Base-by-base conservation (phyloP, 306 rosid genomes). In the Oxytropis ochrocephala region DNA sequence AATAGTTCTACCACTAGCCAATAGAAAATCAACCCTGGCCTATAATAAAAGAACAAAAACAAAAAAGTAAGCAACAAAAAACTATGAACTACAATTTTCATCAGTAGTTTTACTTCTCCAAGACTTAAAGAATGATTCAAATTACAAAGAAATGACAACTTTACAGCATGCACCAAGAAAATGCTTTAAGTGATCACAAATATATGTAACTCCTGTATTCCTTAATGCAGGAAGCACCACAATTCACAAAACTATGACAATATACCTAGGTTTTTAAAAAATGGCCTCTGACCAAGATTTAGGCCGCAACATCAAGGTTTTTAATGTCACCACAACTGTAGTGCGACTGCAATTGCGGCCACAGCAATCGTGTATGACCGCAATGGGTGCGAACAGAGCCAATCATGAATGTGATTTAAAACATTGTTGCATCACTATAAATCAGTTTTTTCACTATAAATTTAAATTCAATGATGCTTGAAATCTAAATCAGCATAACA, bases 11-110 rank as follows among this genome's bases (percentile, higher is more conserved):
- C 96, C 98, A 72, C 67, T 67, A 11, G 60, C 57, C 47, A 82
- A 79, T 4, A 90, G 76, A 76, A 83, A 79, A 36, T 85, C 93
- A 43, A 88, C 82, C 81, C 87, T 88, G 64, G 77, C 74, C 98
- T 88, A 58, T 60, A 78, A 58, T 60, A 78, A 24, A 79, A 50
- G 24, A 67, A 56, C 66, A 38, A 1, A 29, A 61, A 67, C 51
- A 12, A 67, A 69, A 53, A 68, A 35, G 27, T 13, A 64, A 43
- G 50, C 13, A 42, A 51, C 67, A 13, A 1, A 11, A 79, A 63
- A 58, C 36, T 41, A 60, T 18, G 14, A 49, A 70, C 21, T 48
- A 38, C 53, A 62, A 61, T 10, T 19, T 24, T 7, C 57, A 74
- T 17, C 62, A 13, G 50, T 49, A 43, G 55, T 78, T 57, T 36